Base-by-base conservation (phyloP, 371 early-diverging fungal species). In the Rhizomucor miehei region DNA sequence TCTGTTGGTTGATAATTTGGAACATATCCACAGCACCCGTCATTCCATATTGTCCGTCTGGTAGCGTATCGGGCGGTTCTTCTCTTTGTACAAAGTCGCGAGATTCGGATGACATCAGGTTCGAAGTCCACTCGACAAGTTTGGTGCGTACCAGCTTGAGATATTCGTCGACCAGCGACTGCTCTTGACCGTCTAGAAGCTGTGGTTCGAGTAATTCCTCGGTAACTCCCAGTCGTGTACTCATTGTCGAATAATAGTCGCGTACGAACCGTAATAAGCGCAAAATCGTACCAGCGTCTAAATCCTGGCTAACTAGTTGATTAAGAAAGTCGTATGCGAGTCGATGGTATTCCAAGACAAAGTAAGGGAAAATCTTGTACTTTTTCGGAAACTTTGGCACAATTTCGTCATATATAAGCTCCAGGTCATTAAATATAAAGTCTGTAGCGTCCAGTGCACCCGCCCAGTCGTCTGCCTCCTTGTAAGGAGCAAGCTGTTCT, bases 1-100 rank as follows among this genome's bases (percentile, higher is more conserved):
- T 85, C 62, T 97, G 97, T 74, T 97, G 95, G 65, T 95, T 96
- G 59, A 97, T 84, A 76, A 97, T 95, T 67, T 95, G 91, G 69
- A 96, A 97, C 62, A 95, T 75, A 48, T 94, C 88, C 16, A 90
- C 87, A 2, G 93, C 82, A 3, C 89, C 90, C 13, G 88, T 72
- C 49, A 94, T 80, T 16, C 89, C 80, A 60, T 92, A 96, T 43
- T 86, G 79, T 11, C 88, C 89, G 57, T 87, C 87, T 16, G 80
- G 78, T 54, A 90, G 89, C 60, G 75, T 73, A 43, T 91, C 93
- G 1, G 96, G 97, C 1, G 90, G 82, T 19, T 76, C 63, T 4
- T 71, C 70, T 23, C 98, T 84, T 29, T 76, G 71, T 13, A 83
- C 67, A 69, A 97, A 98, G 24, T 89, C 87, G 13, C 73, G 73